Percentiles rank a stretch among this genome's conserved stretches.
Evolutionary conservation across 805 yeast species (phyloP).

Genomic region (Candida ovalis): DNA sequence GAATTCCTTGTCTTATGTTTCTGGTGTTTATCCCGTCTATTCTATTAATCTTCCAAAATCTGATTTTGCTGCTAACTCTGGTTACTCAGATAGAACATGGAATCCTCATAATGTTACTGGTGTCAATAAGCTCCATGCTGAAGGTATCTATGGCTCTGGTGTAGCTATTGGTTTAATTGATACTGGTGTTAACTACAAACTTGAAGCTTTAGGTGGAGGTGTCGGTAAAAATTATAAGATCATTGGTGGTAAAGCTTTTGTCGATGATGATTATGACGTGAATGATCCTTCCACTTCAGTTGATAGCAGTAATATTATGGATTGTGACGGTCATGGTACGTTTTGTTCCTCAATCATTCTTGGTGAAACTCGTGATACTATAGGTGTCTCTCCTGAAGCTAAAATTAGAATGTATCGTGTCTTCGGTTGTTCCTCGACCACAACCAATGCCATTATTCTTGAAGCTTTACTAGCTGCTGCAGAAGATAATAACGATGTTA

Average conservation of each 20-base stretch:
- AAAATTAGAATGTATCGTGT: constrained; percentile 15
- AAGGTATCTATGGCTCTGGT: constrained; percentile 15
- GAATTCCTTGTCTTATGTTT: constrained; percentile 4
- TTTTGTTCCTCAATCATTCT: constrained; percentile 22
- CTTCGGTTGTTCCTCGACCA: constrained; percentile 17
- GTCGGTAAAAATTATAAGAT: constrained; percentile 14
- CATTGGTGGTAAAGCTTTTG: constrained; percentile 14
- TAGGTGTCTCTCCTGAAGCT: constrained; percentile 21
- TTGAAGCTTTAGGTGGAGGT: constrained; percentile 22
- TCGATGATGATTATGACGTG: constrained; percentile 6
- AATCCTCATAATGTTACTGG: constrained; percentile 19
- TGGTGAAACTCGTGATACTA: constrained; percentile 11
- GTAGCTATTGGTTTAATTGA: constrained; percentile 15
- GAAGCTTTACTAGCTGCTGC: constrained; percentile 9
- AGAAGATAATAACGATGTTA: constrained; percentile 11
- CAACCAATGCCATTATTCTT: constrained; percentile 15
- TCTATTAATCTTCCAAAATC: neutral
- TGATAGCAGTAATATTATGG: constrained; percentile 13
- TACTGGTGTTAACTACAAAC: constrained; percentile 13
- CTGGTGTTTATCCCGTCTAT: constrained; percentile 10
- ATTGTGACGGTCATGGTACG: constrained; percentile 25
- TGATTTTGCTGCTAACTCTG: neutral
- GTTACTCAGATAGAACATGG: constrained; percentile 7
- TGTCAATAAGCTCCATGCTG: constrained; percentile 14
- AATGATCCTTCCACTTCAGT: constrained; percentile 2